These are phyloP conservation scores for Magnaporthales sp. DNA, from an alignment of 2,329 filamentous ascomycete species.

Conservation along the genomic window DNA sequence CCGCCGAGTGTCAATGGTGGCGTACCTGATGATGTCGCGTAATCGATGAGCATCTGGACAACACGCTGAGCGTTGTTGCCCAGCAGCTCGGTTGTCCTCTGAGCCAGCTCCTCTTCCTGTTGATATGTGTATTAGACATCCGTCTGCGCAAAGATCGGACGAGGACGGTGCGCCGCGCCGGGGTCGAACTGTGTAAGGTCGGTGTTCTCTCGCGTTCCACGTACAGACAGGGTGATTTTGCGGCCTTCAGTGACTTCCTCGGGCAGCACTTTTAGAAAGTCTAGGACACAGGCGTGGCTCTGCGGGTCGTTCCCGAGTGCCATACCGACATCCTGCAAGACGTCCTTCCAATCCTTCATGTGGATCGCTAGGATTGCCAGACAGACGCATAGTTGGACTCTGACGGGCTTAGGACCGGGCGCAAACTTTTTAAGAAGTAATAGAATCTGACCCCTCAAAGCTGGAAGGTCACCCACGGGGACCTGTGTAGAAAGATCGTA, in stretches of 20 bases:
- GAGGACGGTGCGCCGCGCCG: constrained; percentile 20
- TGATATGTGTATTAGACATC: constrained; percentile 36
- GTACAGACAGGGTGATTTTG: constrained; percentile 98
- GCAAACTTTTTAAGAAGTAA: constrained; percentile 74
- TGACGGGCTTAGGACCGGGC: constrained; percentile 71
- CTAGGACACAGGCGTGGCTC: constrained; percentile 80
- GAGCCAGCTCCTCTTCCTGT: constrained; percentile 90
- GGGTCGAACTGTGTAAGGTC: constrained; percentile 26
- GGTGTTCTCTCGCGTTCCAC: constrained; percentile 54
- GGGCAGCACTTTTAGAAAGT: constrained; percentile 92
- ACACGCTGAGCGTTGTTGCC: constrained; percentile 87
- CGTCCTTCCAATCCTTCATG: constrained; percentile 93
- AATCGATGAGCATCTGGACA: constrained; percentile 77
- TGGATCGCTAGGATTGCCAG: constrained; percentile 92
- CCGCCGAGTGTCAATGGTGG: background rate
- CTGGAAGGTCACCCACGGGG: constrained; percentile 61
- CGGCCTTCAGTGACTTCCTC: constrained; percentile 99
- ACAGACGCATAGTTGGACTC: constrained; percentile 91
- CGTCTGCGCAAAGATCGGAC: constrained; percentile 16
- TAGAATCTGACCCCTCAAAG: constrained; percentile 77
- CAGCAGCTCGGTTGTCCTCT: constrained; percentile 80
- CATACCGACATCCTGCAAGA: constrained; percentile 71
- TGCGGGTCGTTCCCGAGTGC: constrained; percentile 68
- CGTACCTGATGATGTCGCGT: constrained; percentile 84
- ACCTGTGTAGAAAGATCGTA: constrained; percentile 88